Evolutionary conservation across 2,329 filamentous ascomycete genomes (phyloP).

Genomic region (Fusarium devonianum): DNA sequence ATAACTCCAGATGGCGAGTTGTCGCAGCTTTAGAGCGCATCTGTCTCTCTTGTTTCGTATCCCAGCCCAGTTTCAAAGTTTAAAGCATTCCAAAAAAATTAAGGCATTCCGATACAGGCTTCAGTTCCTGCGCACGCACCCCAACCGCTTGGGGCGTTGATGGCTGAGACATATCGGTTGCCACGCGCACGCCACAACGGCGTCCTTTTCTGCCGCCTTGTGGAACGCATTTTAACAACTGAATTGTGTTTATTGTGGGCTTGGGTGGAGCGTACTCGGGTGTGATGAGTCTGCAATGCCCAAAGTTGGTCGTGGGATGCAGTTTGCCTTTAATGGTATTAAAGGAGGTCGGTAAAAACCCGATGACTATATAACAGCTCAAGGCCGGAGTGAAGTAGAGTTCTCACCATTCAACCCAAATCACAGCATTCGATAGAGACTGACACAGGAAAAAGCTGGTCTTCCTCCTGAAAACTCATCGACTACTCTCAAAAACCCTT

Average conservation of each 20-base stretch:
- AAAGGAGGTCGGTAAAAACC: not conserved
- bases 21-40: too few relatives aligned
- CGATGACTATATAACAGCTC: not conserved
- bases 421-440: not conserved
- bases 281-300: too few relatives aligned
- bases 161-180: not conserved
- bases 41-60: too few relatives aligned
- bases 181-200: not conserved
- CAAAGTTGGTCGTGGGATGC: not conserved
- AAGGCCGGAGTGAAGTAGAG: not conserved
- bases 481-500: rapidly evolving
- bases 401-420: not conserved
- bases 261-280: too few relatives aligned
- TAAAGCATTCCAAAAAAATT: too few relatives aligned
- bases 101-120: not conserved
- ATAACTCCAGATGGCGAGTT: too few relatives aligned
- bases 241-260: not conserved
- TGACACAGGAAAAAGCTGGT: not conserved
- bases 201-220: not conserved
- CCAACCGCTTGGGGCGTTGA: not conserved
- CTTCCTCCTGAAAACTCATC: not conserved
- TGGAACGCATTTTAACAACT: not conserved
- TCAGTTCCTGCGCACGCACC: not conserved
- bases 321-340: too few relatives aligned
- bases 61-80: too few relatives aligned